phyloP scores from a whole-genome alignment of 2,329 filamentous ascomycete species.

The Rhynchosporium agropyri region DNA sequence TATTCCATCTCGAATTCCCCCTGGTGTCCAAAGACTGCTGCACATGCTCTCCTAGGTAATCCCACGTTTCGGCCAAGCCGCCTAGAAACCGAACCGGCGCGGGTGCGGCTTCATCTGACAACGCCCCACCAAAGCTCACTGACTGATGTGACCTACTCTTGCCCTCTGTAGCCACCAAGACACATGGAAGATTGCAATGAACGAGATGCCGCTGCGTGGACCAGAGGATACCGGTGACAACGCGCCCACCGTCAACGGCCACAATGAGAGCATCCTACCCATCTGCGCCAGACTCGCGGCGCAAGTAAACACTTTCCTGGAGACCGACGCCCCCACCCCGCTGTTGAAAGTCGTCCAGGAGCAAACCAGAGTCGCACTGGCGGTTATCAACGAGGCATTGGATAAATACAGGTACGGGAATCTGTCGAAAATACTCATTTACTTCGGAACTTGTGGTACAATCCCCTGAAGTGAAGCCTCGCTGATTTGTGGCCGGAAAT shows the following conservation, averaged over 20 bases:
- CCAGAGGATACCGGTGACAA: constrained; percentile 35
- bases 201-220: constrained; percentile 38
- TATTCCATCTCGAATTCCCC: background rate
- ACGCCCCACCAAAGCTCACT: constrained; percentile 13
- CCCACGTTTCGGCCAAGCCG: constrained; percentile 26
- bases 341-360: constrained; percentile 56
- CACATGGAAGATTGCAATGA: constrained; percentile 33
- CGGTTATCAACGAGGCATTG: constrained; percentile 75
- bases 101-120: constrained; percentile 16
- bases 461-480: background rate
- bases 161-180: constrained; percentile 16
- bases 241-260: constrained; percentile 27
- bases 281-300: constrained; percentile 36
- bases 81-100: constrained; percentile 19
- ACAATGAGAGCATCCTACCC: constrained; percentile 32
- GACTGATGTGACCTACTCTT: background rate
- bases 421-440: background rate
- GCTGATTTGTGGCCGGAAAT: background rate
- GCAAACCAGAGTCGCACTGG: constrained; percentile 73
- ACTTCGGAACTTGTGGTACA: constrained; percentile 1
- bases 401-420: constrained; percentile 68
- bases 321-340: constrained; percentile 32
- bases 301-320: constrained; percentile 39
- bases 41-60: constrained; percentile 7
- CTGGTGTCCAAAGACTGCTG: no score